Evolutionary conservation across 2,329 filamentous ascomycete genomes (phyloP).

Genomic region (Penicillium sp.): DNA sequence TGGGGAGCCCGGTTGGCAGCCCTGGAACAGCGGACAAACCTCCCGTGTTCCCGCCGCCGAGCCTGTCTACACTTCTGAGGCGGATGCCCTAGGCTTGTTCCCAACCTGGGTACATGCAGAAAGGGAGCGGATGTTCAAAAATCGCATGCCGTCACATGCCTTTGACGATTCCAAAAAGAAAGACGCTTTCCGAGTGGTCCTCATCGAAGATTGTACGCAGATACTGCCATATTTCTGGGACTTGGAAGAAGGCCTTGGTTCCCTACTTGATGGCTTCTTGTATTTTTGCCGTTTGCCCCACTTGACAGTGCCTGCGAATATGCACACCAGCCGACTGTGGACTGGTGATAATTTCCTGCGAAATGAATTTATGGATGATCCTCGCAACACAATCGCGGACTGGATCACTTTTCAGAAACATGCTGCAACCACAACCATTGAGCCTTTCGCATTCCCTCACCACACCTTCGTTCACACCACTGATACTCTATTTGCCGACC

Average conservation of each 20-base stretch:
- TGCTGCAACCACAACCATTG: constrained; percentile 7
- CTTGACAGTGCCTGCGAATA: constrained; percentile 23
- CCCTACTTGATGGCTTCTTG: constrained; percentile 62
- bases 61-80: constrained; percentile 16
- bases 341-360: constrained; percentile 49
- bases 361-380: constrained; percentile 32
- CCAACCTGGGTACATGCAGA: constrained; percentile 48
- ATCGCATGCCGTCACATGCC: constrained; percentile 60
- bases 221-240: constrained; percentile 43
- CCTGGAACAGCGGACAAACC: constrained; percentile 49
- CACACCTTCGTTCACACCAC: constrained; percentile 36
- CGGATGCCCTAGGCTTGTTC: constrained; percentile 30
- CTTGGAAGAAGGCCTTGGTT: constrained; percentile 27
- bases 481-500: constrained; percentile 48
- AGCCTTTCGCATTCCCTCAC: constrained; percentile 31
- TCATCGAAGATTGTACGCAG: constrained; percentile 65
- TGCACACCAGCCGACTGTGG: constrained; percentile 31
- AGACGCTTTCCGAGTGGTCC: constrained; percentile 72
- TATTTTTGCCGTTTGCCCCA: constrained; percentile 59
- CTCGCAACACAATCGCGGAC: constrained; percentile 16
- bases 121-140: constrained; percentile 37
- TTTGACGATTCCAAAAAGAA: constrained; percentile 66
- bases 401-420: constrained; percentile 20
- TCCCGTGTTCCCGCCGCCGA: constrained; percentile 29
- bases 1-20: constrained; percentile 61